Evolutionary conservation across 176 grass and related monocot species (phyloP).

Genomic region (Aegilops longissima): DNA sequence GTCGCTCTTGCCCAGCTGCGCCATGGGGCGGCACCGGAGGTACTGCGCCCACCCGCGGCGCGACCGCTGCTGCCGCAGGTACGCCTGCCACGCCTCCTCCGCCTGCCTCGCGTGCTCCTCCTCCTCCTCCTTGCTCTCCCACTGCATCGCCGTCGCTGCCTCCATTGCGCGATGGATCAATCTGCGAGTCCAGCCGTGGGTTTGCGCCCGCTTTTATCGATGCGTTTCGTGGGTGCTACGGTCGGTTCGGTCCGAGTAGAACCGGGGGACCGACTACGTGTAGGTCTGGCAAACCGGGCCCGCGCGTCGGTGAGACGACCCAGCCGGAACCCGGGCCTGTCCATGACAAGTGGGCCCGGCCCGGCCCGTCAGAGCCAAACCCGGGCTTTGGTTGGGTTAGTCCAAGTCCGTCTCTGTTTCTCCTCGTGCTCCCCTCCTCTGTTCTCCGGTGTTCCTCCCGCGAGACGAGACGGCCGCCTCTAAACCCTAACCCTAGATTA

Average conservation of each 20-base stretch:
- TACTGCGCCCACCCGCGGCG: background rate
- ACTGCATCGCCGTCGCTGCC: background rate
- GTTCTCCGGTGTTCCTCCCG: background rate
- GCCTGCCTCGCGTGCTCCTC: background rate
- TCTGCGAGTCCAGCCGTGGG: background rate
- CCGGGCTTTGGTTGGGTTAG: background rate
- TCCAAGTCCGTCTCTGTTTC: background rate
- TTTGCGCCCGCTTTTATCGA: background rate
- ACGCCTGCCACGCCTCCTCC: constrained; percentile 7
- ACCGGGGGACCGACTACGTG: background rate
- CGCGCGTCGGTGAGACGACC: background rate
- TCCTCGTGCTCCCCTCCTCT: background rate
- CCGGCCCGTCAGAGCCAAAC: background rate
- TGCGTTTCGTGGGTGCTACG: background rate
- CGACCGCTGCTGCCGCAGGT: background rate
- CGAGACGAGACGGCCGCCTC: background rate
- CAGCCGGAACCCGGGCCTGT: too few relatives aligned
- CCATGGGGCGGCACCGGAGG: constrained; percentile 12
- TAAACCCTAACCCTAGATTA: constrained; percentile 44
- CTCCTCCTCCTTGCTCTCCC: background rate
- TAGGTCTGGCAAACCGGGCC: background rate
- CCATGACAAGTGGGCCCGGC: background rate
- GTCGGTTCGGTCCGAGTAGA: background rate
- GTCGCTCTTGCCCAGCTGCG: background rate
- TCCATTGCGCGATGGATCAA: background rate